phyloP scores from a whole-genome alignment of 2,329 filamentous ascomycete genomes.

The Pseudocercospora crystallina region DNA sequence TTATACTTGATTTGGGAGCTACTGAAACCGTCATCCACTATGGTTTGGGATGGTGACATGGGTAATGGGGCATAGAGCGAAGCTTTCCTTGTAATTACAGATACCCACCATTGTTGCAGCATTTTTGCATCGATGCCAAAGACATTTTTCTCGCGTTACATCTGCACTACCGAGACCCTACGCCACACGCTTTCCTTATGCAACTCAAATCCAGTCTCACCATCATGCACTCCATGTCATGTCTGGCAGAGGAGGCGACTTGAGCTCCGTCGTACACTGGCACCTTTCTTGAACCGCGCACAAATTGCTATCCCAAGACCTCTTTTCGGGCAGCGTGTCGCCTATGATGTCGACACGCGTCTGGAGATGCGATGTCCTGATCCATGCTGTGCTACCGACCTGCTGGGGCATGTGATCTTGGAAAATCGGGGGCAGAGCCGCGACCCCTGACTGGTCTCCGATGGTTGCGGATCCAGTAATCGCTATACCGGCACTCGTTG shows the following conservation, averaged over 20 bases:
- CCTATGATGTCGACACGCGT: slow-evolving; percentile 22
- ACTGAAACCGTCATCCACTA: not conserved
- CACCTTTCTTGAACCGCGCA: slow-evolving; percentile 9
- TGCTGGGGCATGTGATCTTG: slow-evolving; percentile 8
- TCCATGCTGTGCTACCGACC: slow-evolving; percentile 7
- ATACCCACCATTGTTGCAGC: slow-evolving; percentile 13
- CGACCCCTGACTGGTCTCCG: slow-evolving; percentile 3
- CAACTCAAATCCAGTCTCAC: slow-evolving; percentile 1
- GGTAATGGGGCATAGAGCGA: not conserved
- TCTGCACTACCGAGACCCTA: not conserved
- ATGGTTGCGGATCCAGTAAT: not conserved
- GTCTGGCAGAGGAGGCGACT: not conserved
- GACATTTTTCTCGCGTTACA: not conserved
- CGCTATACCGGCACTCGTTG: no score
- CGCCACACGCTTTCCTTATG: not conserved
- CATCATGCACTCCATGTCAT: not conserved
- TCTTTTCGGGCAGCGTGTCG: not conserved
- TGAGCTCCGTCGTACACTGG: not conserved
- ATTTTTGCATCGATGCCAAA: slow-evolving; percentile 5
- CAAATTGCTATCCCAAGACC: slow-evolving; percentile 8
- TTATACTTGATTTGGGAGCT: not conserved
- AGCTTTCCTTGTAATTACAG: slow-evolving; percentile 17
- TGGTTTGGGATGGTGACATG: not conserved
- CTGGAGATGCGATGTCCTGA: slow-evolving; percentile 9
- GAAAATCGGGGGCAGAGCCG: slow-evolving; percentile 3